Evolutionary conservation across 2,329 filamentous ascomycete genomes (phyloP).

Genomic region (Apiospora hydei): DNA sequence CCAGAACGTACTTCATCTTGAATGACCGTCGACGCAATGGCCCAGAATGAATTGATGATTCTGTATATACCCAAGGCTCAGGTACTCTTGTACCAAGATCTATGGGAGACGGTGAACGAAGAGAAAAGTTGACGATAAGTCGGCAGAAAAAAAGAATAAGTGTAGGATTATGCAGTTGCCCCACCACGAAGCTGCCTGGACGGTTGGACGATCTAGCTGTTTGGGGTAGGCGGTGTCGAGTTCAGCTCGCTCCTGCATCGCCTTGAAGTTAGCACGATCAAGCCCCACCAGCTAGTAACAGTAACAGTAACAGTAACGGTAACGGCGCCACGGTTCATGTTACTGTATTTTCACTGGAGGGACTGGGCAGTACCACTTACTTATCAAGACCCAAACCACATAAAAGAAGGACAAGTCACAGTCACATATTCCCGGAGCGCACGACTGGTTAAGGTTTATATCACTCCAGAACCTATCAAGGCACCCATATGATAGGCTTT

Average conservation of each 20-base stretch:
- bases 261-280: neutral
- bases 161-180: conserved; percentile 1
- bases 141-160: conserved; percentile 10
- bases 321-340: no score
- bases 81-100: conserved; percentile 14
- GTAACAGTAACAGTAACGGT: neutral
- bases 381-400: neutral
- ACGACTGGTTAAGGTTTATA: neutral
- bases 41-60: conserved; percentile 1
- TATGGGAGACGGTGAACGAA: conserved; percentile 17
- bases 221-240: neutral
- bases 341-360: neutral
- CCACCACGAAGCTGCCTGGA: conserved; percentile 1
- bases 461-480: neutral
- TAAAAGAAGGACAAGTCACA: neutral
- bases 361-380: neutral
- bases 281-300: neutral
- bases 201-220: neutral
- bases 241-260: neutral
- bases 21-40: conserved; percentile 19
- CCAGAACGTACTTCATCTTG: conserved; percentile 28
- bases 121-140: neutral
- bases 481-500: neutral
- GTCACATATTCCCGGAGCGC: neutral
- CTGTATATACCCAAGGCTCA: conserved; percentile 17